These are phyloP conservation scores for Alopecurus myosuroides DNA, from an alignment of 176 grass and related monocot genomes.

Conservation along the genomic window DNA sequence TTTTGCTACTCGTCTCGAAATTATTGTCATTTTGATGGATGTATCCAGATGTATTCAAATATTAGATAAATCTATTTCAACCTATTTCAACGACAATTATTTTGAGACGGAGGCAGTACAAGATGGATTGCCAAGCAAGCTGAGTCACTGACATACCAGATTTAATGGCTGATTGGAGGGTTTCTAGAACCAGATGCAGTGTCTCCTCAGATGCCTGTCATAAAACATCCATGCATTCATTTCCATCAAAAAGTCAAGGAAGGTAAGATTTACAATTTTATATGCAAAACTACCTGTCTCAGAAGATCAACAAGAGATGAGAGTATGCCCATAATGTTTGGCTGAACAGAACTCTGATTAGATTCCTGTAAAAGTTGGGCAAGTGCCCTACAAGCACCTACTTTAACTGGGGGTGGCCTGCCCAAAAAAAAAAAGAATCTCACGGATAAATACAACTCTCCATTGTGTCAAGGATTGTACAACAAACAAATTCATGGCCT, in stretches of 20 bases:
- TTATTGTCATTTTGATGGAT: no score
- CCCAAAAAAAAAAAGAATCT: conserved; percentile 27
- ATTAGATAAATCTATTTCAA: no score
- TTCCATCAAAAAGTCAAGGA: conserved; percentile 1
- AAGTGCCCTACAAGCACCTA: conserved; percentile 84
- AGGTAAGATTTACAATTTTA: conserved; percentile 22
- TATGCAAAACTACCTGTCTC: conserved; percentile 54
- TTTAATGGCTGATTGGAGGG: conserved; percentile 74
- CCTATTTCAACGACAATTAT: no score
- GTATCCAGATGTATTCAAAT: no score
- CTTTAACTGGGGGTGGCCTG: conserved; percentile 90
- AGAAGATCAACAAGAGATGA: conserved; percentile 81
- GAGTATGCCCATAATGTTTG: conserved; percentile 68
- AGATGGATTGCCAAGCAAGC: conserved; percentile 11
- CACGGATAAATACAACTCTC: conserved; percentile 20
- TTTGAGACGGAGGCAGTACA: no score
- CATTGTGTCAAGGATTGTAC: conserved; percentile 18
- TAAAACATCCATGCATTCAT: conserved; percentile 16
- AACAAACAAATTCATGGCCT: conserved; percentile 26
- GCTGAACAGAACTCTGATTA: conserved; percentile 47
- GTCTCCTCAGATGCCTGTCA: conserved; percentile 91
- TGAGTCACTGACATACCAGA: conserved; percentile 44
- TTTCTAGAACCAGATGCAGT: conserved; percentile 95
- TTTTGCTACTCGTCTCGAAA: no score
- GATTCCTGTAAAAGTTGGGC: conserved; percentile 61